These are phyloP conservation scores for Endoconidiophora laricicola DNA, from an alignment of 2,329 filamentous ascomycete species.

Conservation along the genomic window DNA sequence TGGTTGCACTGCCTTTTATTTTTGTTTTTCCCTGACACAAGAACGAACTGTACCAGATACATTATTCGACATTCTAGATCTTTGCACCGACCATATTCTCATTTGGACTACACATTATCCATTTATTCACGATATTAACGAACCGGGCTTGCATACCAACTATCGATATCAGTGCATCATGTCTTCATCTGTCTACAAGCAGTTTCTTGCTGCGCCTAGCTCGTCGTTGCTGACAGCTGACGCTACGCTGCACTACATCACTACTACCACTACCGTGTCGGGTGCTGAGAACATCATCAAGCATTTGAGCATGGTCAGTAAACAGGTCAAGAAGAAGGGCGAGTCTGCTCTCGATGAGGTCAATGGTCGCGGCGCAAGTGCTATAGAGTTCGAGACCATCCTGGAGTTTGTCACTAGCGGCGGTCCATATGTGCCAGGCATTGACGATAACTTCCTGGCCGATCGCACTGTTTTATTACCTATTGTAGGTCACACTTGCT, in stretches of 20 bases:
- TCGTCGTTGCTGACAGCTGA: constrained; percentile 45
- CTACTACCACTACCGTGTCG: constrained; percentile 60
- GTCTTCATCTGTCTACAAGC: constrained; percentile 40
- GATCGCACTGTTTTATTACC: constrained; percentile 66
- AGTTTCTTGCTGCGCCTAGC: constrained; percentile 53
- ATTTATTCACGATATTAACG: too few relatives aligned
- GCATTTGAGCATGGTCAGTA: constrained; percentile 56
- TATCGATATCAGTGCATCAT: constrained; percentile 3
- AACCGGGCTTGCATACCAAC: neutral
- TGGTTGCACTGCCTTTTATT: too few relatives aligned
- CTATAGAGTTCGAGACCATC: constrained; percentile 69
- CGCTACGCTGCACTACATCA: constrained; percentile 72
- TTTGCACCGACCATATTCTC: too few relatives aligned
- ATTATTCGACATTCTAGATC: too few relatives aligned
- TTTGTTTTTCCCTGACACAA: too few relatives aligned
- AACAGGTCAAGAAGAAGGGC: constrained; percentile 66
- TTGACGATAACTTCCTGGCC: constrained; percentile 88
- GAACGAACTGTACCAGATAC: too few relatives aligned
- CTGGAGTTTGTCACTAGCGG: constrained; percentile 70
- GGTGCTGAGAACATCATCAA: constrained; percentile 64
- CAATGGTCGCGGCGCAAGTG: constrained; percentile 55
- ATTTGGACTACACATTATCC: too few relatives aligned
- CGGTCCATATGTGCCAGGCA: constrained; percentile 68
- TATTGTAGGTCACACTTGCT: constrained; percentile 45
- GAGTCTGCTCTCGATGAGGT: constrained; percentile 60